Percentiles rank a stretch among this genome's conserved stretches.
These are phyloP conservation scores for Suhomyces prunicola DNA, from an alignment of 805 yeast genomes.

Conservation along the genomic window DNA sequence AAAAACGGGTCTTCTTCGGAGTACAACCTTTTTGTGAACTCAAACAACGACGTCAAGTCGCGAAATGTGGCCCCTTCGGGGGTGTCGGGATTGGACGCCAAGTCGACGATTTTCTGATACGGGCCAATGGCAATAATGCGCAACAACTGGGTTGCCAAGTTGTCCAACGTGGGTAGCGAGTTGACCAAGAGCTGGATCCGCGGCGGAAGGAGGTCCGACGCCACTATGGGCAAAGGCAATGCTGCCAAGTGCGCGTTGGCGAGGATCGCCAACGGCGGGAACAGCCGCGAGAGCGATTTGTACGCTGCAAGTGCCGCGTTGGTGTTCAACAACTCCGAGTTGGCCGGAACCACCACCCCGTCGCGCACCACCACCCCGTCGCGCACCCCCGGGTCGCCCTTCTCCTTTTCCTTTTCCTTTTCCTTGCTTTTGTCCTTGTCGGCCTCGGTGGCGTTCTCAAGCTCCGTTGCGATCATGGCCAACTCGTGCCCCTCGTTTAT, in stretches of 20 bases:
- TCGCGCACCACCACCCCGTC: conserved; percentile 13
- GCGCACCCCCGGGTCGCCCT: conserved; percentile 7
- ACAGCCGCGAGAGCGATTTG: conserved; percentile 37
- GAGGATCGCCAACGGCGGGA: conserved; percentile 32
- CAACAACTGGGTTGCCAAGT: conserved; percentile 75
- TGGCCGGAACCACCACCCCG: conserved; percentile 31
- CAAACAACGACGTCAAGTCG: conserved; percentile 71
- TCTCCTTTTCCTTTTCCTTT: conserved; percentile 1
- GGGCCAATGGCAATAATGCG: conserved; percentile 71
- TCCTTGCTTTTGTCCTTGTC: conserved; percentile 5
- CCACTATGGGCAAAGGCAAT: conserved; percentile 54
- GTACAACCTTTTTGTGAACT: conserved; percentile 69
- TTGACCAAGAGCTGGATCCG: conserved; percentile 64
- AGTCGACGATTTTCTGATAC: conserved; percentile 68
- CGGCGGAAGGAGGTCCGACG: conserved; percentile 54
- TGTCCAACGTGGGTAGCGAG: conserved; percentile 74
- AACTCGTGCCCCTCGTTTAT: conserved; percentile 24
- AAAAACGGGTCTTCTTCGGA: conserved; percentile 70
- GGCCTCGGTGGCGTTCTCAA: conserved; percentile 30
- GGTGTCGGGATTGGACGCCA: conserved; percentile 63
- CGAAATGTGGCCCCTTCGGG: conserved; percentile 66
- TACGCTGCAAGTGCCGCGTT: conserved; percentile 41
- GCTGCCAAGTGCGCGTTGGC: conserved; percentile 56
- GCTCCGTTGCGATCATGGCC: conserved; percentile 30
- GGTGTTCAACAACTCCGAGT: conserved; percentile 40